Conservation (phyloP, 306 rosid species). For the Senna siamea region DNA sequence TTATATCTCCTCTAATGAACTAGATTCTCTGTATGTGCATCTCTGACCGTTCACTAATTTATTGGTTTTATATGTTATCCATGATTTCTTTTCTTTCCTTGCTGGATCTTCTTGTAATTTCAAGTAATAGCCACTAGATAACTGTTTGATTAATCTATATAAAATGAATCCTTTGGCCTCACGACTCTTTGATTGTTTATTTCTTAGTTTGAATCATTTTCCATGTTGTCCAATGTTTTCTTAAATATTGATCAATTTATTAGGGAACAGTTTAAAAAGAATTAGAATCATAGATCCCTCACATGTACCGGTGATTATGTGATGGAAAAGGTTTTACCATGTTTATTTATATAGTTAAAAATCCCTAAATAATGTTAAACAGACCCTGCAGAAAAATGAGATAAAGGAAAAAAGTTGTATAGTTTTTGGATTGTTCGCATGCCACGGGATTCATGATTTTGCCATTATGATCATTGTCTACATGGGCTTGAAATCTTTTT, state of each 20-base stretch:
- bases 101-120: background rate
- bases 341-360: too few species aligned
- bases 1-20: background rate
- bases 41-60: background rate
- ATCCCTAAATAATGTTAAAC: background rate
- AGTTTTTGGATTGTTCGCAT: background rate
- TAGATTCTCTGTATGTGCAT: background rate
- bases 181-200: background rate
- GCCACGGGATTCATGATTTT: background rate
- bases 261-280: background rate
- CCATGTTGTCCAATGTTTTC: background rate
- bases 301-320: background rate
- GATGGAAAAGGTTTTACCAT: constrained; percentile 4
- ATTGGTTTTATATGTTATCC: background rate
- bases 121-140: background rate
- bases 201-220: constrained; percentile 1
- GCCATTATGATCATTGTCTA: background rate
- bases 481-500: background rate
- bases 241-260: too few species aligned
- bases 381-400: background rate
- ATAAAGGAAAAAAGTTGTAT: background rate
- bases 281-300: background rate
- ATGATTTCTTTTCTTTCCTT: background rate
- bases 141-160: background rate
- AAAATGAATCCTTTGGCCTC: constrained; percentile 10